phyloP scores from a whole-genome alignment of 2,329 filamentous ascomycete species.

The Monilinia polystroma region DNA sequence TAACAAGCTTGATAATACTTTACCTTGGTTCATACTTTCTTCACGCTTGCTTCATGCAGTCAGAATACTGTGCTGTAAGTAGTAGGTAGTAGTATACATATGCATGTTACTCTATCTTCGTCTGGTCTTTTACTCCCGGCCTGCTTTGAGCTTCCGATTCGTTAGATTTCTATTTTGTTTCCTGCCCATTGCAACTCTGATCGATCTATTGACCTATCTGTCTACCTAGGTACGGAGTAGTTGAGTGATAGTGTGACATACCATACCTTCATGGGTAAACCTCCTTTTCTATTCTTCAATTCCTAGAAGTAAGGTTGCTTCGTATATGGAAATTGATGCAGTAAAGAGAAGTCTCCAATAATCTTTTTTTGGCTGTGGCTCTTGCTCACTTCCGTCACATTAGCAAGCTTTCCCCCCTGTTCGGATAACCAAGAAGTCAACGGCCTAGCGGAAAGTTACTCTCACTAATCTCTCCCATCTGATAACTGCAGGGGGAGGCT shows the following conservation, averaged over 20 bases:
- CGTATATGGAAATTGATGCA: conserved; percentile 10
- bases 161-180: not conserved
- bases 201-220: not conserved
- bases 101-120: not conserved
- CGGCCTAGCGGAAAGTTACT: conserved; percentile 1
- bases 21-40: no score
- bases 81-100: no score
- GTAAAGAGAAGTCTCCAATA: not conserved
- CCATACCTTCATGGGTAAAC: not conserved
- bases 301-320: not conserved
- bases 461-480: conserved; percentile 5
- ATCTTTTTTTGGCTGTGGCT: not conserved
- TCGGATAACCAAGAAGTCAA: conserved; percentile 1
- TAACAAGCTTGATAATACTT: not conserved
- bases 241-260: no score
- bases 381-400: conserved; percentile 1
- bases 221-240: no score
- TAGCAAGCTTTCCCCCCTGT: not conserved
- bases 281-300: not conserved
- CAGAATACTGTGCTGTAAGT: no score
- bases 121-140: not conserved
- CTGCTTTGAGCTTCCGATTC: not conserved
- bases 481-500: not conserved
- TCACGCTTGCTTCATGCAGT: not conserved
- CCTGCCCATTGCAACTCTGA: conserved; percentile 9